Percentiles rank a stretch among this genome's conserved stretches.
These are phyloP conservation scores for Penicillium manginii DNA, from an alignment of 495 filamentous ascomycete species.

Conservation along the genomic window DNA sequence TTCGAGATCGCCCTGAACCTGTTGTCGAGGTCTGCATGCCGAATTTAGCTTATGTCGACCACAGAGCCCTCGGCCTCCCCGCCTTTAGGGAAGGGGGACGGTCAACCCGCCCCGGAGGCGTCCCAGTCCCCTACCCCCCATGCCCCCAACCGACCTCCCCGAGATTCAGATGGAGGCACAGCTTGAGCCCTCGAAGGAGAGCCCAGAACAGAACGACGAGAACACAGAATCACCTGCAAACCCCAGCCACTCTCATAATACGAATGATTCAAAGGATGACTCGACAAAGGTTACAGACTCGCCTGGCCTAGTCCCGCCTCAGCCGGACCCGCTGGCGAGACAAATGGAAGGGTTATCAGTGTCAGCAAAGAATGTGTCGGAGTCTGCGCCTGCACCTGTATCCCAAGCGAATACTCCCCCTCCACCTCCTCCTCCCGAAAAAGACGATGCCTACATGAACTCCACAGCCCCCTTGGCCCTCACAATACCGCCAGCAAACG, in stretches of 20 bases:
- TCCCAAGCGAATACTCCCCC: constrained; percentile 31
- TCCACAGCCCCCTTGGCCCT: constrained; percentile 68
- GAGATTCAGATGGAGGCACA: constrained; percentile 20
- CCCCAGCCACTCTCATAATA: constrained; percentile 4
- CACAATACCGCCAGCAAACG: constrained; percentile 51
- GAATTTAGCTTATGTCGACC: constrained; percentile 45
- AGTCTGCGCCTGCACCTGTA: constrained; percentile 16
- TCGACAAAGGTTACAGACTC: constrained; percentile 14
- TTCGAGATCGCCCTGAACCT: constrained; percentile 38
- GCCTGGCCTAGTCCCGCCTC: constrained; percentile 14
- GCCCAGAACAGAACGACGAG: constrained; percentile 19
- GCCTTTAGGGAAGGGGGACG: constrained; percentile 33
- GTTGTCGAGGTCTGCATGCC: constrained; percentile 54
- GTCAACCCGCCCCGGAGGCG: constrained; percentile 22
- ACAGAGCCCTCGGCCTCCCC: constrained; percentile 31
- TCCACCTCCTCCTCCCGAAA: constrained; percentile 47
- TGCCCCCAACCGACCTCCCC: constrained; percentile 19
- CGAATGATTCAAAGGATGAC: constrained; percentile 8
- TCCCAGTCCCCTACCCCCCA: constrained; percentile 12
- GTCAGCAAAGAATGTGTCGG: constrained; percentile 25
- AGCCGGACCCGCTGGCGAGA: constrained; percentile 33
- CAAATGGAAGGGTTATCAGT: constrained; percentile 44
- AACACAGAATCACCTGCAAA: constrained; percentile 13
- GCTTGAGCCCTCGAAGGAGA: constrained; percentile 25
- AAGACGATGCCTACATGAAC: constrained; percentile 64